Base-by-base conservation (phyloP, 2,329 filamentous ascomycete genomes). In the Aureobasidium sp. region DNA sequence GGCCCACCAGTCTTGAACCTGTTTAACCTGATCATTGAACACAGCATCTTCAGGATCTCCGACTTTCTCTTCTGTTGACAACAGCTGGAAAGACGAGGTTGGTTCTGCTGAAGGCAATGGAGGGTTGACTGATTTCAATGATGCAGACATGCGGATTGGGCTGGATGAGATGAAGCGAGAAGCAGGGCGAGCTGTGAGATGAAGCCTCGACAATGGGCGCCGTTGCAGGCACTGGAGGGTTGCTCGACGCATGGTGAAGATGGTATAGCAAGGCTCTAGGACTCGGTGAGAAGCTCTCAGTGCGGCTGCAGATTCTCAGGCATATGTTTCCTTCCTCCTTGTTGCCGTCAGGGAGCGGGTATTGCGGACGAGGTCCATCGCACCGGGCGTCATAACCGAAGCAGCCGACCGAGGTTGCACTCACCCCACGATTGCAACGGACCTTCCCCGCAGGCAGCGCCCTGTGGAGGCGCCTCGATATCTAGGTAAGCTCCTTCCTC, bases 1-100 rank as follows among this genome's bases (percentile, higher is more conserved):
- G 21, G 83, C 81, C 93, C 93, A 99, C 94, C 93, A 97, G 29
- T 86, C 82, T 73, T 92, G 84, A 13, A 97, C 90, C 68, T 94
- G 87, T 68, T 87, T 82, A 57, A 97, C 79, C 71, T 96, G 90
- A 64, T 88, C 83, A 43, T 92, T 84, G 73, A 92, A 95, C 1
- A 96, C 80, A 0, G 84, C 84, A 74, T 97, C 91, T 74, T 97
- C 94, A 0, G 89, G 84, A 19, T 81, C 79, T 17, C 90, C 90
- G 0, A 87, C 78, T 74, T 97, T 96, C 60, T 87, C 78, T 33
- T 82, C 75, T 65, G 91, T 89, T 42, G 90, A 81, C 0, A 96
- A 81, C 15, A 96, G 81, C 72, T 96, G 93, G 76, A 93, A 96
- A 29, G 88, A 83, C 69, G 95, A 90, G 61, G 88, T 84, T 0